These are phyloP conservation scores for Fereydounia khargensis DNA, from an alignment of 1,284 basidiomycete genomes.

Conservation along the genomic window DNA sequence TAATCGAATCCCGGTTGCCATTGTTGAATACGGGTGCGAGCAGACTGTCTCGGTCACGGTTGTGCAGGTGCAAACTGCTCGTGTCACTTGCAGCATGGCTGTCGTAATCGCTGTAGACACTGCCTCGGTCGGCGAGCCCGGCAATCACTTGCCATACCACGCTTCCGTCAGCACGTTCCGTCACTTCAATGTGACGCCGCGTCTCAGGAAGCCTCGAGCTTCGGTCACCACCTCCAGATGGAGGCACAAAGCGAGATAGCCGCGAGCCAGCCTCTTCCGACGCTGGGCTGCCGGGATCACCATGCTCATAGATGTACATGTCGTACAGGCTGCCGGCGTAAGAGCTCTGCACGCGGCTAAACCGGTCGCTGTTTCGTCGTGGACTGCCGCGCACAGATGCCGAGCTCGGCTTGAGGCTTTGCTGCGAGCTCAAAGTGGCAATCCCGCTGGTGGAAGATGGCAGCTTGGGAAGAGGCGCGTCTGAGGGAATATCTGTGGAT, in stretches of 20 bases:
- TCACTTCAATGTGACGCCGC: conserved; percentile 45
- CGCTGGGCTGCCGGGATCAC: not conserved
- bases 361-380: conserved; percentile 5
- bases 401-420: conserved; percentile 10
- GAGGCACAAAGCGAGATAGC: not conserved
- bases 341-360: conserved; percentile 16
- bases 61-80: not conserved
- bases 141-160: conserved; percentile 52
- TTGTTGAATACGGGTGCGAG: not conserved
- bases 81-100: conserved; percentile 9
- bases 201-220: conserved; percentile 7
- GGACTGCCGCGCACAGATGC: not conserved
- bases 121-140: conserved; percentile 35
- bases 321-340: conserved; percentile 48
- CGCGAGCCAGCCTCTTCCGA: not conserved
- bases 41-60: not conserved
- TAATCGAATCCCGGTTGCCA: conserved; percentile 1
- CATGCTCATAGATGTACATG: conserved; percentile 32
- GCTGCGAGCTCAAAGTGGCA: conserved; percentile 6
- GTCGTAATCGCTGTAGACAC: conserved; percentile 33
- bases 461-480: conserved; percentile 1
- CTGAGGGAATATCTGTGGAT: conserved; percentile 5
- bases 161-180: conserved; percentile 45
- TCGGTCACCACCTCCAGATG: not conserved
- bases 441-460: not conserved